Evolutionary conservation across 208 protist genomes (phyloP), one percentile per base, ranked within the genome.

Genomic region (Jaenimonas drosophilae): DNA sequence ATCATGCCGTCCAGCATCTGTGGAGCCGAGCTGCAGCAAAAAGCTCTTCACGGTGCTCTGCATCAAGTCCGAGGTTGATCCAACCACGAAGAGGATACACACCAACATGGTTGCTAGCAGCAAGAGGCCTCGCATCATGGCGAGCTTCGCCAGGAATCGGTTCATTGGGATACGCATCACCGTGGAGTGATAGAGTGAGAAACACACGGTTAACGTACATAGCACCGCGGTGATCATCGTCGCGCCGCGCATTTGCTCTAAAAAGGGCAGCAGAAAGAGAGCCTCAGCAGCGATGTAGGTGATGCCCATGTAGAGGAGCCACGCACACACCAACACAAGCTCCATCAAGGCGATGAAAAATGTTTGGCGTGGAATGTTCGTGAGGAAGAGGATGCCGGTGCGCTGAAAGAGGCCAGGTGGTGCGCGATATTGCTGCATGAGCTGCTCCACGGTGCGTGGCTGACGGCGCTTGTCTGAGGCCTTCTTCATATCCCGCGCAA

Each of bases 361-460:
- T 4, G 83, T 92, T 30, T 88, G 70, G 28, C 48, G 48, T 1
- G 78, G 72, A 28, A 92, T 42, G 27, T 67, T 54, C 3, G 77
- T 85, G 23, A 86, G 52, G 54, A 76, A 84, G 20, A 92, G 59
- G 2, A 83, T 52, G 17, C 73, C 72, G 16, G 77, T 85, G 24
- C 19, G 12, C 33, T 69, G 51, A 29, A 86, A 81, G 25, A 80
- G 23, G 0, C 72, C 70, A 26, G 44, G 28, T 3, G 75, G 68
- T 3, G 70, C 64, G 0, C 57, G 49, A 49, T 78, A 83, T 1
- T 27, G 25, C 7, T 50, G 47, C 28, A 81, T 23, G 16, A 28
- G 39, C 34, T 27, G 27, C 20, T 50, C 45, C 54, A 54, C 57
- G 42, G 54, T 64, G 41, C 63, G 65, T 20, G 0, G 21, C 1